phyloP scores from a whole-genome alignment of 306 rosid species.

The Citrullus amarus region DNA sequence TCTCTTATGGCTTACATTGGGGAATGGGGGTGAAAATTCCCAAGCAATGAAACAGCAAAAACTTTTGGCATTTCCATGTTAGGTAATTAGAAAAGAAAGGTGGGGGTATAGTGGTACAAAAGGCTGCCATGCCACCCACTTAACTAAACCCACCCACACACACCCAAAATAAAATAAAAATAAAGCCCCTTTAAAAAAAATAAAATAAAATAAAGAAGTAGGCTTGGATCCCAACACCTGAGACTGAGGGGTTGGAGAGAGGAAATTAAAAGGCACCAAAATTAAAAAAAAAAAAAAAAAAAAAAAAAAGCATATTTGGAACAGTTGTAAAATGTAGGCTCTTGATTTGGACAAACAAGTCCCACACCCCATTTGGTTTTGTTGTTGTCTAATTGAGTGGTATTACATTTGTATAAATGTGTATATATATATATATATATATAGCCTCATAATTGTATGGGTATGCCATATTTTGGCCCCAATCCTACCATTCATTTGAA shows the following conservation, averaged over 20 bases:
- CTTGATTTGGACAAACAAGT: conserved; percentile 2
- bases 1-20: too few relatives aligned
- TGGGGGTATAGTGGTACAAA: conserved; percentile 6
- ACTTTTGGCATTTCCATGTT: background rate
- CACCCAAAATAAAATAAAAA: too few relatives aligned
- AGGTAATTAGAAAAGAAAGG: background rate
- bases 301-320: background rate
- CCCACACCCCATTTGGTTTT: background rate
- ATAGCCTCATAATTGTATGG: too few relatives aligned
- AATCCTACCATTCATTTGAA: too few relatives aligned
- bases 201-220: background rate
- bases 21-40: background rate
- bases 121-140: conserved; percentile 7
- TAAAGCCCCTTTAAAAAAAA: too few relatives aligned
- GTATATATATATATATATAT: too few relatives aligned
- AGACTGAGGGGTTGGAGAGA: background rate
- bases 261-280: background rate
- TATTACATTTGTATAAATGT: too few relatives aligned
- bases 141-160: background rate
- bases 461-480: too few relatives aligned
- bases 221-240: conserved; percentile 9
- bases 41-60: background rate
- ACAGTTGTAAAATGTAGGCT: background rate
- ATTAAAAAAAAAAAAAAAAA: background rate
- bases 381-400: background rate